Base-by-base conservation (phyloP, 352 stramenopile species). In the Globisporangium paddicum region DNA sequence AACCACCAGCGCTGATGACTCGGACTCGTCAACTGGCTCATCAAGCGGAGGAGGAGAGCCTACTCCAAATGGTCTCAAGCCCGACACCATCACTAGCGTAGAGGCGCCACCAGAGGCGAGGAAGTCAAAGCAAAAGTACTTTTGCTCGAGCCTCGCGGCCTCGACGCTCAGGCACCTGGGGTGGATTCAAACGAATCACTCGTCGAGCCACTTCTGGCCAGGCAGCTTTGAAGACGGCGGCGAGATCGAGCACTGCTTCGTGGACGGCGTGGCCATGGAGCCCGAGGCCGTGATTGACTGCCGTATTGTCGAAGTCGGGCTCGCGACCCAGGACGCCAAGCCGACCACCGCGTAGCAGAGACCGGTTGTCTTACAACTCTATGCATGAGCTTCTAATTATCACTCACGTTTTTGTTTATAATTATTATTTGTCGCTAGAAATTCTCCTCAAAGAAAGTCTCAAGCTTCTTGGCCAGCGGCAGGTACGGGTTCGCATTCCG, bases 61-160 rank as follows among this genome's bases (percentile, higher is more conserved):
- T 34, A 18, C 19, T 14, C 21, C 37, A 13, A 8, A 6, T 9
- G 23, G 0, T 41, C 32, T 1, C 38, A 71, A 44, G n/a, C 14
- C 8, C 37, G 19, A 21, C 9, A 19, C 37, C 37, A 3, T 16
- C 37, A 37, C 38, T 1, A 58, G 53, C 21, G 16, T 32, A 21
- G 28, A 28, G n/a, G 53, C 64, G 42, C 55, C 51, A 11, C 38
- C 28, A 49, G 6, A 35, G 18, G 13, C 42, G 23, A 58, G 53
- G 25, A 85, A 87, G 60, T 77, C 76, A 41, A 93, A 87, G 60
- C 79, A 76, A 41, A 93, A 93, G 66, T 95, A 92, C 54, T 93
- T 95, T 71, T 95, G 85, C 55, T 95, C 85, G 14, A 90, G 82
- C 37, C 70, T 95, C 10, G 85, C 81, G 13, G 85, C 85, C 5